Percentiles rank a stretch among this genome's conserved stretches.
Conservation (phyloP, 148 eudicot species). For the Chenopodium formosanum region DNA sequence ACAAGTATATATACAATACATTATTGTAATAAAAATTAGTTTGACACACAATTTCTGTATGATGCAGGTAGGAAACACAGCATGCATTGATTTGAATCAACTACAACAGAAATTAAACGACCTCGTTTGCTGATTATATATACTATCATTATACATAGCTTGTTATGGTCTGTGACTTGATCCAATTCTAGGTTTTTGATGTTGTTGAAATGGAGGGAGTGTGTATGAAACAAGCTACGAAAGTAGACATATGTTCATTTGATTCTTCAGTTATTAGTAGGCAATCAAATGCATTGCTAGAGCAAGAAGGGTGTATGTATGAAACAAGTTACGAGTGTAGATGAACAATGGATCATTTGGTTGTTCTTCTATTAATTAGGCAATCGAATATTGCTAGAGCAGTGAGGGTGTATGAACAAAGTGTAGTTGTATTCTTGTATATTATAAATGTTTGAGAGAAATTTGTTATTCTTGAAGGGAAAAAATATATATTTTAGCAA, state of each 20-base stretch:
- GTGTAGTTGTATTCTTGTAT: background rate
- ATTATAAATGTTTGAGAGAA: background rate
- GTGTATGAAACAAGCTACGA: too few relatives aligned
- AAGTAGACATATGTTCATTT: too few relatives aligned
- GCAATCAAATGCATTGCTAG: background rate
- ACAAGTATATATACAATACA: background rate
- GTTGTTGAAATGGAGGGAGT: background rate
- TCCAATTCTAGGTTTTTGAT: background rate
- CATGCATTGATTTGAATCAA: slow-evolving; percentile 23
- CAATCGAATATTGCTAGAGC: background rate
- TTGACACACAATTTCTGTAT: background rate
- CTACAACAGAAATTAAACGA: slow-evolving; percentile 28
- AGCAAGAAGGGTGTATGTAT: background rate
- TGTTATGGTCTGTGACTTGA: background rate
- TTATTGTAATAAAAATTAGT: background rate
- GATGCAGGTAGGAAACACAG: slow-evolving; percentile 21
- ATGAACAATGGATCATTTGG: too few relatives aligned
- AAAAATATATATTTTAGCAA: background rate
- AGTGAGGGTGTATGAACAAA: background rate
- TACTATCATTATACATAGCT: background rate
- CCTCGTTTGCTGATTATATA: background rate
- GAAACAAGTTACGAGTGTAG: background rate
- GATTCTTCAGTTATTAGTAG: background rate
- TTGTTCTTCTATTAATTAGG: background rate
- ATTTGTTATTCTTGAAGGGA: background rate